Percentiles rank a stretch among this genome's conserved stretches.
These are phyloP conservation scores for Ophioceras dolichostomum DNA, from an alignment of 2,329 filamentous ascomycete genomes.

Conservation along the genomic window DNA sequence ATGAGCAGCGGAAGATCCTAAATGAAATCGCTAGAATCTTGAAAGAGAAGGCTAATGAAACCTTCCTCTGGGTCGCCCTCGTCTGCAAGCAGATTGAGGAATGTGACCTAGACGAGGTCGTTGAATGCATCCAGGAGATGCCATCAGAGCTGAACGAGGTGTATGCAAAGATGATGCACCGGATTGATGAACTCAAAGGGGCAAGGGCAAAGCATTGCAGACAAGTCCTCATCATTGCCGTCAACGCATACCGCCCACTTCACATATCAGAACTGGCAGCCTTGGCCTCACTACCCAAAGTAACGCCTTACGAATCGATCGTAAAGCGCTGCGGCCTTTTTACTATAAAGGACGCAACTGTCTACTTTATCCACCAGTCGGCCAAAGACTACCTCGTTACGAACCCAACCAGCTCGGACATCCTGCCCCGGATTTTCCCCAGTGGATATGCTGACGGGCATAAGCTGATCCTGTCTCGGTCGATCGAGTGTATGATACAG, in stretches of 20 bases:
- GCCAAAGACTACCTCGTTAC: slow-evolving; percentile 31
- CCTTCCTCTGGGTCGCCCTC: neutral
- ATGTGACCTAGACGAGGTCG: neutral
- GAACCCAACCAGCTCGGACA: no score
- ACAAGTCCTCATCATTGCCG: slow-evolving; percentile 18
- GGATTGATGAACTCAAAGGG: slow-evolving; percentile 16
- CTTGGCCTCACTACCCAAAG: slow-evolving; percentile 6
- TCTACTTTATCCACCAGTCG: slow-evolving; percentile 28
- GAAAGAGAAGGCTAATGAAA: neutral
- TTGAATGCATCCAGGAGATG: neutral
- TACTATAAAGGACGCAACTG: slow-evolving; percentile 13
- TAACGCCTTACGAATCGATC: slow-evolving; percentile 8
- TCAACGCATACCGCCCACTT: slow-evolving; percentile 22
- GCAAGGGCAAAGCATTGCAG: slow-evolving; percentile 13
- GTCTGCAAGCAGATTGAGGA: neutral
- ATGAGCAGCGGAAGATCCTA: neutral
- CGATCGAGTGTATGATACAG: slow-evolving; percentile 16
- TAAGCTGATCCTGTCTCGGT: slow-evolving; percentile 18
- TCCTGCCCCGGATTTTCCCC: slow-evolving; percentile 15
- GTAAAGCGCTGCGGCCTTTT: slow-evolving; percentile 25
- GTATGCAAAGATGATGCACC: slow-evolving; percentile 24
- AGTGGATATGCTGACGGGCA: slow-evolving; percentile 14
- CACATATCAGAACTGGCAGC: slow-evolving; percentile 18
- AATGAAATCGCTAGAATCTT: neutral
- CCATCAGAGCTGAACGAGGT: slow-evolving; percentile 7